Evolutionary conservation across 1,284 basidiomycete species (phyloP).

Genomic region (Porodaedalea pini): DNA sequence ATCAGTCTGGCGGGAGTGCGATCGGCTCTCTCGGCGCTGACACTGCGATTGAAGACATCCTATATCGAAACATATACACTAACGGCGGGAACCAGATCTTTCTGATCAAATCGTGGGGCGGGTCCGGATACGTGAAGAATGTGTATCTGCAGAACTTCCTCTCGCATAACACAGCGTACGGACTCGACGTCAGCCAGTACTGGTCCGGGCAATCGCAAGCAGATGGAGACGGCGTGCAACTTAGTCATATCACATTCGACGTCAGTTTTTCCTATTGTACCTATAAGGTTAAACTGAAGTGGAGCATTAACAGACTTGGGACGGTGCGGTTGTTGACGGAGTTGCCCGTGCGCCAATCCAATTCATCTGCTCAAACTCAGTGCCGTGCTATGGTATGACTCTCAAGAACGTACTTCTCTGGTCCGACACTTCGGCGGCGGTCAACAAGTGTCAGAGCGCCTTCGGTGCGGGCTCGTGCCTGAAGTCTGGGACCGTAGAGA

Average conservation of each 20-base stretch:
- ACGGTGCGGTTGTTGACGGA: constrained; percentile 32
- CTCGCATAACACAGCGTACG: constrained; percentile 33
- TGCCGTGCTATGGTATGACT: constrained; percentile 32
- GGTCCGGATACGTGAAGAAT: constrained; percentile 33
- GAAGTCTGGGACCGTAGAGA: constrained; percentile 26
- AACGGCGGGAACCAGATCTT: constrained; percentile 36
- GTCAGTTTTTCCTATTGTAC: constrained; percentile 5
- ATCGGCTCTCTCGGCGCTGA: constrained; percentile 34
- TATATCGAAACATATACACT: constrained; percentile 33
- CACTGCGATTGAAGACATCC: constrained; percentile 33
- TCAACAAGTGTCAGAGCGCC: constrained; percentile 34
- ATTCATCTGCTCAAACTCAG: constrained; percentile 33
- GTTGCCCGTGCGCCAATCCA: constrained; percentile 31
- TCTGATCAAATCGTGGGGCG: constrained; percentile 37
- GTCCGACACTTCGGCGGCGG: constrained; percentile 30
- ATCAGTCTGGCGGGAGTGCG: constrained; percentile 34
- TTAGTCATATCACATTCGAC: constrained; percentile 32
- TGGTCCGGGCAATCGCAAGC: constrained; percentile 25
- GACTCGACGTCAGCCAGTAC: constrained; percentile 34
- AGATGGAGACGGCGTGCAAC: constrained; percentile 29
- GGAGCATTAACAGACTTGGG: constrained; percentile 29
- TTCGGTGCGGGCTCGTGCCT: constrained; percentile 34
- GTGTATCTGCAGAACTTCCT: constrained; percentile 36
- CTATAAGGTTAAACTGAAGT: background rate
- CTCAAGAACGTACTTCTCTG: constrained; percentile 34